A percentile compares a stretch with the other conserved stretches of the same genome.
These are phyloP conservation scores for Botrytis squamosa DNA, from an alignment of 2,329 filamentous ascomycete species.

Conservation along the genomic window DNA sequence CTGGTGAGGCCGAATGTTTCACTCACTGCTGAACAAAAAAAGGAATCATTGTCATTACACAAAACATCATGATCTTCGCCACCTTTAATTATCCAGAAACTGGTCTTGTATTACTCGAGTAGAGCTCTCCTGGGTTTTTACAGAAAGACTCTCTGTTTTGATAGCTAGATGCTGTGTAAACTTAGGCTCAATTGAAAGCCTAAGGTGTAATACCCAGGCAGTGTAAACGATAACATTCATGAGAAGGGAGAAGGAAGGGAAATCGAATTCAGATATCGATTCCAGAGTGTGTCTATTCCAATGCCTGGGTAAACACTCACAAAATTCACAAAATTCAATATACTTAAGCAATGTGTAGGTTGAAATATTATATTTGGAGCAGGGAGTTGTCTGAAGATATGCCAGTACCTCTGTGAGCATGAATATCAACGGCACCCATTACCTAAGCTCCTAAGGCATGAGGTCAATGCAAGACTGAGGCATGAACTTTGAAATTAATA, in stretches of 20 bases:
- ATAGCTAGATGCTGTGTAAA: background rate
- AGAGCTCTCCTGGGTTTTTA: background rate
- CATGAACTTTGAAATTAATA: background rate
- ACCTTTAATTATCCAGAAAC: background rate
- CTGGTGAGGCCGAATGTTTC: background rate
- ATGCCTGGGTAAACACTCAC: background rate
- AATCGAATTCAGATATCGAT: background rate
- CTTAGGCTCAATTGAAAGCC: constrained; percentile 2
- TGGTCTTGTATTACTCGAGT: background rate
- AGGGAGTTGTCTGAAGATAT: background rate
- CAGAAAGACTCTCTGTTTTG: background rate
- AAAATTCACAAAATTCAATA: background rate
- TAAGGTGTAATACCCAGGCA: too few relatives aligned
- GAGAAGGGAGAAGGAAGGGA: background rate
- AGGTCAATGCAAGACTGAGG: background rate
- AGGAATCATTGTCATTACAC: background rate
- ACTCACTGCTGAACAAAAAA: background rate
- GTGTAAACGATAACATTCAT: background rate
- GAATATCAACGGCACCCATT: background rate
- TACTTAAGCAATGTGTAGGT: background rate
- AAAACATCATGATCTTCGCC: background rate
- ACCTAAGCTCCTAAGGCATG: background rate
- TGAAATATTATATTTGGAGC: background rate
- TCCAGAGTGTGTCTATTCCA: background rate
- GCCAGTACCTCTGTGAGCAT: background rate